Conservation (phyloP, 306 rosid genomes). For the Prunus fruticosa region DNA sequence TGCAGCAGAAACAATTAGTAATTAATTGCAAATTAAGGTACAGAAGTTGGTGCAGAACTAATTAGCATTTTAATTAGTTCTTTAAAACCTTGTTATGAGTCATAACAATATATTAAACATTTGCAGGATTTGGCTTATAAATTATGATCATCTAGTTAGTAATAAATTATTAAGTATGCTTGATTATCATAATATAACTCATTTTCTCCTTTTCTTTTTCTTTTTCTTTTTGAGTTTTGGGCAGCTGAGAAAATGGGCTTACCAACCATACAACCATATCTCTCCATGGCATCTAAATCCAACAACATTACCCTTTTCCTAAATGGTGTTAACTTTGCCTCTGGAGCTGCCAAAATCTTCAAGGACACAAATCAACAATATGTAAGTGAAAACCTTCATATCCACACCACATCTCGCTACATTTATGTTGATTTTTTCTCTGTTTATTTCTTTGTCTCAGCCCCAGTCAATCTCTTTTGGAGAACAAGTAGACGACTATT, state of each 20-base stretch:
- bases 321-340: conserved; percentile 82
- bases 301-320: conserved; percentile 29
- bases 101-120: too few relatives aligned
- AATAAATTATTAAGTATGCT: neutral
- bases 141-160: too few relatives aligned
- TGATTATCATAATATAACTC: neutral
- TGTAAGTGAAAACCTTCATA: conserved; percentile 38
- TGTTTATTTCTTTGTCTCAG: conserved; percentile 17
- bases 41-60: neutral
- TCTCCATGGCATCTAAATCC: conserved; percentile 35
- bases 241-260: conserved; percentile 81
- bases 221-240: neutral
- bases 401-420: too few relatives aligned
- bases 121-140: too few relatives aligned
- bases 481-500: conserved; percentile 59
- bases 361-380: conserved; percentile 35
- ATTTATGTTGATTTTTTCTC: too few relatives aligned
- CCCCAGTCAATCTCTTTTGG: conserved; percentile 42
- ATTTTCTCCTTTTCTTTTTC: too few relatives aligned
- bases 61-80: neutral
- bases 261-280: conserved; percentile 64
- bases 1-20: neutral
- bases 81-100: too few relatives aligned
- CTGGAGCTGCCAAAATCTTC: conserved; percentile 76
- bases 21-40: neutral